These are phyloP conservation scores for Kwoniella dejecticola DNA, from an alignment of 768 basidiomycete species.

Conservation along the genomic window DNA sequence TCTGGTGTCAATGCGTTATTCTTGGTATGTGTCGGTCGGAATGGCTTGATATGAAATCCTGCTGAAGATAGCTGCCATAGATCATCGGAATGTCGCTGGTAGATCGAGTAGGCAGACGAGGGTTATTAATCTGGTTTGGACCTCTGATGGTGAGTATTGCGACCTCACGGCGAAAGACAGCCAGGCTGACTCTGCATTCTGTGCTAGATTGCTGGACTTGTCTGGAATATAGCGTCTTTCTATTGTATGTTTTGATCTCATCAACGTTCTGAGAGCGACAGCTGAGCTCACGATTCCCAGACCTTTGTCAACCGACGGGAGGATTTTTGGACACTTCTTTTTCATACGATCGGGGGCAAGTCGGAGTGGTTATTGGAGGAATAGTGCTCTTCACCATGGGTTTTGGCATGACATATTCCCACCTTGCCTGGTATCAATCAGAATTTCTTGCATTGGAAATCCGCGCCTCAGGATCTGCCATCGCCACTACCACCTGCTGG, in stretches of 20 bases:
- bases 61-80: no score
- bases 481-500: constrained; percentile 22
- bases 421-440: constrained; percentile 27
- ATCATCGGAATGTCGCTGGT: constrained; percentile 34
- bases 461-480: constrained; percentile 20
- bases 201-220: constrained; percentile 20
- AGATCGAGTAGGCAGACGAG: constrained; percentile 30
- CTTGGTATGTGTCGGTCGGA: no score
- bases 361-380: constrained; percentile 19
- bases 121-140: constrained; percentile 10
- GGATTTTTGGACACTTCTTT: constrained; percentile 15
- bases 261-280: no score
- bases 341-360: constrained; percentile 18
- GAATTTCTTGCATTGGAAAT: constrained; percentile 36
- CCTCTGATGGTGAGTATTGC: constrained; percentile 19
- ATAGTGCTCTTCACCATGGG: constrained; percentile 24
- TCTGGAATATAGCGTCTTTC: constrained; percentile 16
- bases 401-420: constrained; percentile 16
- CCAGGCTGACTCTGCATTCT: neutral
- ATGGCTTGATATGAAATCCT: no score
- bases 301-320: constrained; percentile 28
- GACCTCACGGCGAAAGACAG: neutral
- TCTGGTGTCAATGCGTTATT: constrained; percentile 38
- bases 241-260: neutral
- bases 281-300: no score